Percentiles rank a stretch among this genome's conserved stretches.
These are phyloP conservation scores for Sporobolomyces pararoseus DNA, from an alignment of 768 basidiomycete species.

Conservation along the genomic window DNA sequence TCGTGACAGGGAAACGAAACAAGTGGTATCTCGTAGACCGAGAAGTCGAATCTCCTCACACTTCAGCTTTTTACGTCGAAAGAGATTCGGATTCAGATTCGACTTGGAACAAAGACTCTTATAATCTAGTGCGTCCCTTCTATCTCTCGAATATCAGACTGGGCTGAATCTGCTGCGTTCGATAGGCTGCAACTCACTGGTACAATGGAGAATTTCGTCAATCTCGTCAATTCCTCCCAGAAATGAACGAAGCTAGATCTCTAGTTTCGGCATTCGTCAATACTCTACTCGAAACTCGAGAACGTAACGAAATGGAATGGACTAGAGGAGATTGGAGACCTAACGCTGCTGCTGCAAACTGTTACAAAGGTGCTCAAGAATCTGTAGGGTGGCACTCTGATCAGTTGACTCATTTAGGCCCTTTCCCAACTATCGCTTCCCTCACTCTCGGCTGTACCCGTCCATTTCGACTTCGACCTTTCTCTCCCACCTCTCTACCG, in stretches of 20 bases:
- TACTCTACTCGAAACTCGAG: slow-evolving; percentile 15
- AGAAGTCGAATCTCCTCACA: slow-evolving; percentile 41
- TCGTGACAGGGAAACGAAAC: slow-evolving; percentile 33
- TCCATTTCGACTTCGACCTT: slow-evolving; percentile 42
- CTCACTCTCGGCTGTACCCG: slow-evolving; percentile 44
- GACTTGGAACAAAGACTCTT: slow-evolving; percentile 12
- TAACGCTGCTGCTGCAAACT: slow-evolving; percentile 45
- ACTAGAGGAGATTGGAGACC: slow-evolving; percentile 36
- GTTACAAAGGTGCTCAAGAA: slow-evolving; percentile 38
- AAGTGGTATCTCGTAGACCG: slow-evolving; percentile 42
- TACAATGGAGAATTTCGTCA: slow-evolving; percentile 40
- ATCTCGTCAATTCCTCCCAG: slow-evolving; percentile 18
- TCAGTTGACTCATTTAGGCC: slow-evolving; percentile 45
- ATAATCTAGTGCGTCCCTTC: slow-evolving; percentile 23
- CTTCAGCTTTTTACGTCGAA: slow-evolving; percentile 40
- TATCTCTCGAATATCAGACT: neutral
- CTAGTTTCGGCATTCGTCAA: slow-evolving; percentile 41
- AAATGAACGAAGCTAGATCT: slow-evolving; percentile 38
- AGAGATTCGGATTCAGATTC: neutral
- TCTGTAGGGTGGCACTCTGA: slow-evolving; percentile 44
- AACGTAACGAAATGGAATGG: slow-evolving; percentile 38
- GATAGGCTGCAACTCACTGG: slow-evolving; percentile 39
- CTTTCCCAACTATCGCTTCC: slow-evolving; percentile 43
- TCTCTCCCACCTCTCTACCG: slow-evolving; percentile 18
- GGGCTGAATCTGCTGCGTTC: neutral